A percentile compares a stretch with the other conserved stretches of the same genome.
Conservation (phyloP, 2,329 filamentous ascomycete genomes). For the Nigrospora osmanthi region DNA sequence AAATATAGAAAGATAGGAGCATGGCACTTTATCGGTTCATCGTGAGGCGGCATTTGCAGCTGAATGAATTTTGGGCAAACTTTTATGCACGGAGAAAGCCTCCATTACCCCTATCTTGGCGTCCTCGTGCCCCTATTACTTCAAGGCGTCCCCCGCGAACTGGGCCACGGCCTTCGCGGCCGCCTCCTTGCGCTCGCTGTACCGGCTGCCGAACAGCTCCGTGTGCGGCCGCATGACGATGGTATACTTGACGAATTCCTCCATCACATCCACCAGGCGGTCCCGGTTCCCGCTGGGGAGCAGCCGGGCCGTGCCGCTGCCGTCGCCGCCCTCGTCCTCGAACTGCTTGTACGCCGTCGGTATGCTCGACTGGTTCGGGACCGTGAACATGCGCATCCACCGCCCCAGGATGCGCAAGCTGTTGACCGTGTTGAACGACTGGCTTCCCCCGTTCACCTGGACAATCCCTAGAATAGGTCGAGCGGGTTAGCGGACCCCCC, state of each 20-base stretch:
- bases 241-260: slow-evolving; percentile 64
- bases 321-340: slow-evolving; percentile 36
- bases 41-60: no score
- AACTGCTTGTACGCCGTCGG: slow-evolving; percentile 58
- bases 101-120: background rate
- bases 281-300: slow-evolving; percentile 49
- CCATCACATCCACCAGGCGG: slow-evolving; percentile 58
- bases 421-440: slow-evolving; percentile 62
- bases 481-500: no score
- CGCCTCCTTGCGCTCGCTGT: slow-evolving; percentile 42
- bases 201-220: slow-evolving; percentile 53
- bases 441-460: slow-evolving; percentile 56
- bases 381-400: slow-evolving; percentile 64
- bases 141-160: background rate
- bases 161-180: background rate
- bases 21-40: no score
- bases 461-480: slow-evolving; percentile 28
- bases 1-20: no score
- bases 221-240: slow-evolving; percentile 56
- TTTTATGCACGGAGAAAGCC: no score
- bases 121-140: background rate
- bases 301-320: slow-evolving; percentile 24
- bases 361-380: slow-evolving; percentile 58
- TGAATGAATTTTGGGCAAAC: no score
- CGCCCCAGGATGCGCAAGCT: slow-evolving; percentile 56